phyloP scores from a whole-genome alignment of 1,284 basidiomycete species.

The Cryptococcus sp. region DNA sequence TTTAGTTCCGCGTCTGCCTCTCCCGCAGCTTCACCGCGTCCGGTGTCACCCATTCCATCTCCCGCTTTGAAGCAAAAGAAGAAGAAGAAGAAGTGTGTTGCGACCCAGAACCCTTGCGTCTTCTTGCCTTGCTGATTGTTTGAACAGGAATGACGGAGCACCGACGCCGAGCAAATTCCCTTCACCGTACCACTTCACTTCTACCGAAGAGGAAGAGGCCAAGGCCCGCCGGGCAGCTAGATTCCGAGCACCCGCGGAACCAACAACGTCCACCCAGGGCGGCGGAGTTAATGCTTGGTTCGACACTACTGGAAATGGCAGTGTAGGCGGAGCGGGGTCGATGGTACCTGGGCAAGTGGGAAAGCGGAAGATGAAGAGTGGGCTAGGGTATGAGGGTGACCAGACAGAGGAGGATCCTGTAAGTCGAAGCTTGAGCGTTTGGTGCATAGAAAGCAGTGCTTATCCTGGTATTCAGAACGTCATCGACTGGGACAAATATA shows the following conservation, averaged over 20 bases:
- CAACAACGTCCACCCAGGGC: constrained; percentile 13
- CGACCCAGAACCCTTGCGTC: background rate
- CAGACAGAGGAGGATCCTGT: constrained; percentile 52
- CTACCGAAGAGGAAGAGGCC: constrained; percentile 37
- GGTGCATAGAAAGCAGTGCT: background rate
- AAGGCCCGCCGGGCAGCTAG: constrained; percentile 40
- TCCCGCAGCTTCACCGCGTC: background rate
- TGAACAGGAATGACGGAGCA: constrained; percentile 18
- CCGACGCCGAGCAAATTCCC: constrained; percentile 19
- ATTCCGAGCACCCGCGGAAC: constrained; percentile 27
- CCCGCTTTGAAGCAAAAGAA: constrained; percentile 25
- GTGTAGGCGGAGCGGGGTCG: constrained; percentile 8
- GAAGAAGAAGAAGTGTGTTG: constrained; percentile 39
- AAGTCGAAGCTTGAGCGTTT: constrained; percentile 17
- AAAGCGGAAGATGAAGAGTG: constrained; percentile 40
- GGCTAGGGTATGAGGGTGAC: constrained; percentile 37
- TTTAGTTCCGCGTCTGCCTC: background rate
- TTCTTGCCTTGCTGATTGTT: constrained; percentile 1
- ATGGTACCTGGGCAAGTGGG: constrained; percentile 30
- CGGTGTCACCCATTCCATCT: background rate
- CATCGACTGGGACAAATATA: constrained; percentile 92
- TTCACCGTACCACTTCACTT: constrained; percentile 32
- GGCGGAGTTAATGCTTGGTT: constrained; percentile 15
- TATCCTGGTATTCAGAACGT: constrained; percentile 64
- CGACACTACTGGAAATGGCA: background rate